phyloP scores from a whole-genome alignment of 2,329 filamentous ascomycete species.

The Fonsecaea monophora region DNA sequence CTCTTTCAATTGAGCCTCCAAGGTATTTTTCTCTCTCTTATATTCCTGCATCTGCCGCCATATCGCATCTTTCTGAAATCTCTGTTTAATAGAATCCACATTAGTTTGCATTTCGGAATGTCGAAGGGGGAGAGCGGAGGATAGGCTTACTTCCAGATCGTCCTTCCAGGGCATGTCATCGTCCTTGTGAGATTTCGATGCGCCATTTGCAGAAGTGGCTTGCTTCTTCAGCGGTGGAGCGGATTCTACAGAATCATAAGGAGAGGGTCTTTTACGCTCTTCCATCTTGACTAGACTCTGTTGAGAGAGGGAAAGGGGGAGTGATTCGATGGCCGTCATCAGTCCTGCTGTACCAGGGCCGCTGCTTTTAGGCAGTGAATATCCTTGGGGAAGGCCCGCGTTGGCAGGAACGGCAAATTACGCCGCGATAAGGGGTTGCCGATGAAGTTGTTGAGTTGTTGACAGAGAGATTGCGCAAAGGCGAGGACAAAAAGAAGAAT shows the following conservation, averaged over 20 bases:
- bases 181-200: slow-evolving; percentile 65
- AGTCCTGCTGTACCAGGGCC: slow-evolving; percentile 61
- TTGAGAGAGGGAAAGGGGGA: slow-evolving; percentile 73
- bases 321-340: slow-evolving; percentile 85
- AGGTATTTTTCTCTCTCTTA: slow-evolving; percentile 82
- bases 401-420: slow-evolving; percentile 19
- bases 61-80: slow-evolving; percentile 95
- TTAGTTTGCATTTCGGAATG: slow-evolving; percentile 17
- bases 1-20: slow-evolving; percentile 82
- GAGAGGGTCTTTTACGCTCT: slow-evolving; percentile 95
- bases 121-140: slow-evolving; percentile 31
- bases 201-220: slow-evolving; percentile 76
- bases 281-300: slow-evolving; percentile 92
- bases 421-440: slow-evolving; percentile 1
- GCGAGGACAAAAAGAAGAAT: slow-evolving; percentile 22
- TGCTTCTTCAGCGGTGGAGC: slow-evolving; percentile 91
- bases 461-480: slow-evolving; percentile 18
- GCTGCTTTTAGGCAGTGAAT: slow-evolving; percentile 14
- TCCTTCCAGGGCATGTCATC: slow-evolving; percentile 74
- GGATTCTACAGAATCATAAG: slow-evolving; percentile 78
- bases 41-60: slow-evolving; percentile 98
- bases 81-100: slow-evolving; percentile 57
- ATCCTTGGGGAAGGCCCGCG: slow-evolving; percentile 18
- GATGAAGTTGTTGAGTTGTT: slow-evolving; percentile 11
- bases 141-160: slow-evolving; percentile 73